Evolutionary conservation across 2,329 filamentous ascomycete genomes (phyloP), one percentile per base, ranked within the genome.

Genomic region (Verruconis gallopava): DNA sequence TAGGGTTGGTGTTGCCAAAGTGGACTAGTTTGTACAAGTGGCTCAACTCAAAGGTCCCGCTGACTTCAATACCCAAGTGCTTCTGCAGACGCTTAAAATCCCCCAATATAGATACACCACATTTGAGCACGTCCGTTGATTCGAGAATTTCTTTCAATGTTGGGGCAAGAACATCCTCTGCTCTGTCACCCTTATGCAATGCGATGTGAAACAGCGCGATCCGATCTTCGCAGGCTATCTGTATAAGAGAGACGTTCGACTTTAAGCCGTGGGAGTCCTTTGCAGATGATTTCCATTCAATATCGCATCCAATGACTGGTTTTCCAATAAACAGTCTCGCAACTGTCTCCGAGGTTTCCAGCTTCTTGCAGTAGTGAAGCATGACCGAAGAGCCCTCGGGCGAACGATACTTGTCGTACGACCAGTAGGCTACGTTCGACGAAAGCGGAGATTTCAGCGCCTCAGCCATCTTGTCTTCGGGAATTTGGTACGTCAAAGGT

Each of bases 161-260:
- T 0, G 83, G 81, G 2, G 79, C 70, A n/a, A 88, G 69, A 19
- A 89, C 65, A 17, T 79, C 71, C 4, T 63, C 57, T 1, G 51
- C 47, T 0, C 56, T 60, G 12, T 58, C 57, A 2, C 65, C 65
- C 15, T 50, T 37, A 46, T 68, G 66, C 2, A 78, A 51, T 2
- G 85, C 81, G 40, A 94, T 60, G 50, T 95, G 89, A 50, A 94
- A 88, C 1, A 95, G 69, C 0, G 71, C 85, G 38, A 95, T 79
- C 12, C 77, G 79, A 47, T 79, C 75, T 34, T 82, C 73, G 46
- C 77, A 82, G 1, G 88, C 85, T 17, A 95, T 59, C 58, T 95
- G 89, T 34, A 95, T 79, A 28, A 95, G 61, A 0, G 83, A 88
- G 4, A 93, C 73, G 46, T 86, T 85, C 40, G 71, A 66, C 48